These are phyloP conservation scores for Clitopilus hobsonii DNA, from an alignment of 768 basidiomycete species.

Conservation along the genomic window DNA sequence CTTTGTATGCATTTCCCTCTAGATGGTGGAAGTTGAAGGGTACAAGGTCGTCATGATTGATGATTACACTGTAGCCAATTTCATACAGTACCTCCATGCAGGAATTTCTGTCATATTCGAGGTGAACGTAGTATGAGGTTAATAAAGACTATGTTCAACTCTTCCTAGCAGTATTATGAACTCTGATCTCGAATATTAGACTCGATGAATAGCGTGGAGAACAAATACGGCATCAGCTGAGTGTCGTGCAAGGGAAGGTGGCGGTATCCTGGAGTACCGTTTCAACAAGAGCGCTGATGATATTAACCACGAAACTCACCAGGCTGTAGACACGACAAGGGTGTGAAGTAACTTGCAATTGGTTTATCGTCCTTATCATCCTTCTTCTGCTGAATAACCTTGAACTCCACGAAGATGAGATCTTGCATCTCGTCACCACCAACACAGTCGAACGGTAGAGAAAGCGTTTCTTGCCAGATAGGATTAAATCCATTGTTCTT, in stretches of 20 bases:
- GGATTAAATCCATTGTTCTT: constrained; percentile 94
- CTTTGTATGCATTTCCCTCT: too few relatives aligned
- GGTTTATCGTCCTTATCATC: constrained; percentile 55
- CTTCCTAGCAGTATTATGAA: too few relatives aligned
- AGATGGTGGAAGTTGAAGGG: too few relatives aligned
- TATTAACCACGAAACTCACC: constrained; percentile 39
- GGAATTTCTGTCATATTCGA: too few relatives aligned
- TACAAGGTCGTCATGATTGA: too few relatives aligned
- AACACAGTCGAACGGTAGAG: constrained; percentile 71
- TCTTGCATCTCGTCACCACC: constrained; percentile 59
- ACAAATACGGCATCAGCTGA: constrained; percentile 83
- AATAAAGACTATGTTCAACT: too few relatives aligned
- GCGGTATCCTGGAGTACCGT: constrained; percentile 62
- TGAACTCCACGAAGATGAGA: constrained; percentile 79
- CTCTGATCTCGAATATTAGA: constrained; percentile 38
- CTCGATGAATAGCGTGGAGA: constrained; percentile 88
- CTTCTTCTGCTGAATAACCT: constrained; percentile 60
- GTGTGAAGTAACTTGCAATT: constrained; percentile 70
- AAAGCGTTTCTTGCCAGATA: constrained; percentile 69
- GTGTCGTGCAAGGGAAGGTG: constrained; percentile 88
- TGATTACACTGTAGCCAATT: too few relatives aligned
- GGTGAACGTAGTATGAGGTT: too few relatives aligned
- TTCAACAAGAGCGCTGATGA: neutral
- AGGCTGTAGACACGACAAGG: constrained; percentile 64
- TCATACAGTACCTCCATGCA: too few relatives aligned